phyloP scores from a whole-genome alignment of 1,139 yeast species.

The Candida smagusa region DNA sequence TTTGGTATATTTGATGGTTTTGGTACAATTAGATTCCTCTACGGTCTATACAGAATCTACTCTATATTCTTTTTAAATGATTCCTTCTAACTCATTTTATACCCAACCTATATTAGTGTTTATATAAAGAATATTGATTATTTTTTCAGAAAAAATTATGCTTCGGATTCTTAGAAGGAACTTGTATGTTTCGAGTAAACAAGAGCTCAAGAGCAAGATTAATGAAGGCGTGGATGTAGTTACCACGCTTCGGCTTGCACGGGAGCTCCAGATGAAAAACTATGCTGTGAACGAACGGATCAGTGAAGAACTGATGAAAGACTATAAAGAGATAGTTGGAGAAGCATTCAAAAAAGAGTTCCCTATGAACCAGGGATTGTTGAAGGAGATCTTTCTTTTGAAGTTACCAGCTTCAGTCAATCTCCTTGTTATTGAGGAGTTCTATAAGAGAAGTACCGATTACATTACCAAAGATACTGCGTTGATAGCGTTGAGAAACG shows the following conservation, averaged over 20 bases:
- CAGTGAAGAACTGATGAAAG: constrained; percentile 7
- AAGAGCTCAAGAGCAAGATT: constrained; percentile 8
- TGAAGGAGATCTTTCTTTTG: constrained; percentile 30
- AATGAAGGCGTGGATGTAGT: constrained; percentile 4
- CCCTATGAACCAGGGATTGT: constrained; percentile 21
- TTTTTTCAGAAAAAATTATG: neutral
- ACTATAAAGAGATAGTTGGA: constrained; percentile 9
- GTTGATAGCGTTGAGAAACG: constrained; percentile 59
- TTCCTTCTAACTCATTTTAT: neutral
- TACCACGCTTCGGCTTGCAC: constrained; percentile 4
- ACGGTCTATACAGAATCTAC: no score
- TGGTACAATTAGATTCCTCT: no score
- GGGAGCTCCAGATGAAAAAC: constrained; percentile 7
- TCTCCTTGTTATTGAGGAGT: constrained; percentile 29
- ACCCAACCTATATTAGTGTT: constrained; percentile 1
- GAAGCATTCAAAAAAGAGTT: constrained; percentile 21
- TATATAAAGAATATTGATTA: neutral
- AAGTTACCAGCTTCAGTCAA: constrained; percentile 30
- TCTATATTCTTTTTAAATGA: no score
- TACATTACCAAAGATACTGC: constrained; percentile 45
- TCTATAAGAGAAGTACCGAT: constrained; percentile 33
- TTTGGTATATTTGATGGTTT: neutral
- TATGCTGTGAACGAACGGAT: constrained; percentile 10
- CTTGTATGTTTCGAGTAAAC: constrained; percentile 10
- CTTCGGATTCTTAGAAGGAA: constrained; percentile 1